Percentiles rank a stretch among this genome's conserved stretches.
These are phyloP conservation scores for Trebouxia sp. DNA, from an alignment of 139 green algal species.

Conservation along the genomic window DNA sequence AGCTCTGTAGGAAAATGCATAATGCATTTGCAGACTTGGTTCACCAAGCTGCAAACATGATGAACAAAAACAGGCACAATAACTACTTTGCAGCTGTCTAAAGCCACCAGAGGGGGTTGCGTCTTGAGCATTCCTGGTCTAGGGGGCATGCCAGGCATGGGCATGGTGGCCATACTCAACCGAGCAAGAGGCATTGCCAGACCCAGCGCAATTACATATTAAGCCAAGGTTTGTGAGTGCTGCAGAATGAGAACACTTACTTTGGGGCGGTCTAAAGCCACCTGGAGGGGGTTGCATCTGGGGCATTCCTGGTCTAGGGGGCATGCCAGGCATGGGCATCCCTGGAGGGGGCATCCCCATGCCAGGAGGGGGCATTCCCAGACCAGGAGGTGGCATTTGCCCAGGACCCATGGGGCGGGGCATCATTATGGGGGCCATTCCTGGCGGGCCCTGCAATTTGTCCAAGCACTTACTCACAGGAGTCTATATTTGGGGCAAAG, in stretches of 20 bases:
- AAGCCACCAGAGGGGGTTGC: neutral
- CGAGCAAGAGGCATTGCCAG: constrained; percentile 12
- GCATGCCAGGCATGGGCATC: neutral
- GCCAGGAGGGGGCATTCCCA: constrained; percentile 22
- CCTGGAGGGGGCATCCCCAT: neutral
- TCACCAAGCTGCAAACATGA: too few relatives aligned
- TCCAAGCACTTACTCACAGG: neutral
- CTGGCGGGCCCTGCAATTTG: neutral
- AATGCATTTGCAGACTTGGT: too few relatives aligned
- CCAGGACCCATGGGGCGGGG: constrained; percentile 1
- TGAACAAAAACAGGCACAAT: too few relatives aligned
- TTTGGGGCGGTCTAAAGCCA: neutral
- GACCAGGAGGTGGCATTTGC: neutral
- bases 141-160: constrained; percentile 2
- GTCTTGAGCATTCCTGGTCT: neutral
- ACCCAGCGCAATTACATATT: too few relatives aligned
- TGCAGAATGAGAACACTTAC: neutral
- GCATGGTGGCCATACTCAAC: neutral
- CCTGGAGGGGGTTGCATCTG: neutral
- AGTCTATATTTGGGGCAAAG: too few relatives aligned
- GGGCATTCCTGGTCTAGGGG: neutral
- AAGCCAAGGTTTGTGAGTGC: neutral
- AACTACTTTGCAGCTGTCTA: neutral
- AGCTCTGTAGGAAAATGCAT: too few relatives aligned
- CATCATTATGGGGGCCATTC: constrained; percentile 14